Percentiles rank a stretch among this genome's conserved stretches.
phyloP scores from a whole-genome alignment of 306 rosid species.

The Aeschynomene evenia region DNA sequence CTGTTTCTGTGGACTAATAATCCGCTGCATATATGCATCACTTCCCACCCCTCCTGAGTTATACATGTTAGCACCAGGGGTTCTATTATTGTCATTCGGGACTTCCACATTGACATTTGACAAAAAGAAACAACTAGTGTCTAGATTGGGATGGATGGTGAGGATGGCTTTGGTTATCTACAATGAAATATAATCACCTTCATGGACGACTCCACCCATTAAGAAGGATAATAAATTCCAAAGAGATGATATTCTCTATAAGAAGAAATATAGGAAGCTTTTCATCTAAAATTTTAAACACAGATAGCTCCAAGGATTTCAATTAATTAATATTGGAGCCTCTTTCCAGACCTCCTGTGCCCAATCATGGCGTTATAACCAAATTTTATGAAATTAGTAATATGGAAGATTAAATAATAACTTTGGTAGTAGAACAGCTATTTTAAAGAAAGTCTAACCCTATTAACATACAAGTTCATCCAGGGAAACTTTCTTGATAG shows the following conservation, averaged over 20 bases:
- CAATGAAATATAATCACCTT: slow-evolving; percentile 20
- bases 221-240: slow-evolving; percentile 3
- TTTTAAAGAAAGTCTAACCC: slow-evolving; percentile 22
- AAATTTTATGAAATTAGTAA: slow-evolving; percentile 5
- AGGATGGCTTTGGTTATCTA: not conserved
- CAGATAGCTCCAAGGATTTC: not conserved
- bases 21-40: slow-evolving; percentile 1
- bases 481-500: slow-evolving; percentile 78
- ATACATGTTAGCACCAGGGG: not conserved
- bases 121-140: not conserved
- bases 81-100: too few species aligned
- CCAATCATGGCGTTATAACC: slow-evolving; percentile 26
- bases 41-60: not conserved
- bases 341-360: slow-evolving; percentile 1
- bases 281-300: slow-evolving; percentile 15
- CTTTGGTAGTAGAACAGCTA: slow-evolving; percentile 4
- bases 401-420: slow-evolving; percentile 21
- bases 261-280: slow-evolving; percentile 3
- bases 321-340: slow-evolving; percentile 11
- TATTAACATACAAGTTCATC: slow-evolving; percentile 73
- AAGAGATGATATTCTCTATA: not conserved
- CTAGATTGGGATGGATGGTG: not conserved
- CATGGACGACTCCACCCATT: not conserved
- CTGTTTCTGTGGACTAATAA: slow-evolving; percentile 8
- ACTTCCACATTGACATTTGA: not conserved